Evolutionary conservation across 2,329 filamentous ascomycete genomes (phyloP), one percentile per base, ranked within the genome.

Genomic region (Fusarium sp.): DNA sequence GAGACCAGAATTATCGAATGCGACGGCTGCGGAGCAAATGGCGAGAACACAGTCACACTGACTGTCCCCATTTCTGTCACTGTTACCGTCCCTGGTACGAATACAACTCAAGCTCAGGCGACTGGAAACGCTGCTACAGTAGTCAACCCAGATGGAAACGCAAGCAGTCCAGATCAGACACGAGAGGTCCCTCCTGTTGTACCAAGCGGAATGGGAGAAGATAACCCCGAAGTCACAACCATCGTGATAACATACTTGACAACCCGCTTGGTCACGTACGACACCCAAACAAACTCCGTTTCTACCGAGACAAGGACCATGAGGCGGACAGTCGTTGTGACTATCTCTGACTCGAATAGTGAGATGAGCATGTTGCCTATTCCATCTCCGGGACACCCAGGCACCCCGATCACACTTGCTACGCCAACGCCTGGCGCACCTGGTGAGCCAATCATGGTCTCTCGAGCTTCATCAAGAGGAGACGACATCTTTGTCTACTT

Each of bases 31-130:
- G 73, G 74, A 4, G 42, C 49, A 16, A 47, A 59, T n/a, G 74
- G 73, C 8, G 63, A 74, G 43, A 65, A 57, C 12, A 59, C 39
- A 2, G 68, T 75, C n/a, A 75, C 74, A 5, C 24, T 75, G 31
- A 75, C 74, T 29, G 48, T 75, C 11, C 74, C 74, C 3, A 29
- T 72, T 6, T 55, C 71, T 13, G 31, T 63, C 13, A 50, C 49
- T 7, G 47, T 60, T 12, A 50, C 59, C 12, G 33, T 48, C 2
- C 35, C 52, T 26, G 47, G 38, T 15, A 20, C 39, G 24, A 56
- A 38, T 20, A 38, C 52, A 44, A 50, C 21, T 6, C 49, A 57
- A 39, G 23, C 38, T 26, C 50, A 47, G 21, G 46, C 37, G 38
- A 24, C 57, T 18, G 26, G 23, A n/a, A 48, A 63, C 16, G 49